phyloP scores from a whole-genome alignment of 1,139 yeast genomes.

The Debaryomyces psychrophilus region DNA sequence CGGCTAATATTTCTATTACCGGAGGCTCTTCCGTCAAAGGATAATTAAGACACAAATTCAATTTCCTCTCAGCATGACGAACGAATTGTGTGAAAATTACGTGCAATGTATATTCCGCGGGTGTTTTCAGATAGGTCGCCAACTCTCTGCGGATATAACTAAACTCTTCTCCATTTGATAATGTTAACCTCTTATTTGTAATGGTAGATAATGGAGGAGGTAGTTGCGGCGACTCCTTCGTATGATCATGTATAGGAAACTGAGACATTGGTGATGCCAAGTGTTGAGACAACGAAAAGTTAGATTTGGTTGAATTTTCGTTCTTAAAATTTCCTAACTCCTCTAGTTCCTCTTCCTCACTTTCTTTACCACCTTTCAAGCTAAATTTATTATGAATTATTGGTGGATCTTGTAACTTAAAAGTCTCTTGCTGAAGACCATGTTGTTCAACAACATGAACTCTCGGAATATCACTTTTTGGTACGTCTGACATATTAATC shows the following conservation, averaged over 20 bases:
- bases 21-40: slow-evolving; percentile 79
- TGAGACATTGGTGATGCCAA: slow-evolving; percentile 29
- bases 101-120: slow-evolving; percentile 92
- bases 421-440: slow-evolving; percentile 9
- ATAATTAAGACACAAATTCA: slow-evolving; percentile 71
- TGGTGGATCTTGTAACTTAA: slow-evolving; percentile 32
- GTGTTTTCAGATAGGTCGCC: slow-evolving; percentile 73
- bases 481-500: slow-evolving; percentile 15
- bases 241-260: slow-evolving; percentile 19
- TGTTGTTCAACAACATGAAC: slow-evolving; percentile 5
- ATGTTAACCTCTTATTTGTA: slow-evolving; percentile 27
- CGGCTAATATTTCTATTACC: slow-evolving; percentile 77
- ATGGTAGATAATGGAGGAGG: slow-evolving; percentile 35
- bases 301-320: slow-evolving; percentile 10
- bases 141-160: slow-evolving; percentile 44
- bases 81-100: slow-evolving; percentile 94
- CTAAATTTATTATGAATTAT: slow-evolving; percentile 3
- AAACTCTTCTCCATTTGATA: slow-evolving; percentile 40
- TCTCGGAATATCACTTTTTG: slow-evolving; percentile 11
- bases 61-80: slow-evolving; percentile 85
- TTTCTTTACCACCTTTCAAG: not conserved
- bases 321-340: slow-evolving; percentile 4
- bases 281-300: slow-evolving; percentile 15
- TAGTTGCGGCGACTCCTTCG: slow-evolving; percentile 38
- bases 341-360: not conserved